Percentiles rank a stretch among this genome's conserved stretches.
Evolutionary conservation across 768 basidiomycete species (phyloP).

Genomic region (Phaeotremella fagi): DNA sequence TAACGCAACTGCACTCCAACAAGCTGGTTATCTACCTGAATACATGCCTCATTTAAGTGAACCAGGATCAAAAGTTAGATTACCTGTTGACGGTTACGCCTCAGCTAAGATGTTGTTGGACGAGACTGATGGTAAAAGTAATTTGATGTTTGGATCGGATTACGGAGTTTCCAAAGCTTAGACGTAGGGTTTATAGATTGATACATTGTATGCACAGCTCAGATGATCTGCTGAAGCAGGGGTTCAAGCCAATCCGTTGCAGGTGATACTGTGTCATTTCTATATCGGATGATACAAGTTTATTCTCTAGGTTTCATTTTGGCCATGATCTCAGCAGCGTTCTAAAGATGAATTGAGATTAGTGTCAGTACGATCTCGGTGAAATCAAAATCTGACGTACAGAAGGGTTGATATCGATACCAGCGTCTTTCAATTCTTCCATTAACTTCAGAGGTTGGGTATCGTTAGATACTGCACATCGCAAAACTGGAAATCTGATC

Average conservation of each 20-base stretch:
- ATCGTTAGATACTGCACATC: background rate
- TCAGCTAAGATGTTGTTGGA: background rate
- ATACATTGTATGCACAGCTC: no score
- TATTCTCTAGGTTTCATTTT: background rate
- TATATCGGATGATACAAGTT: no score
- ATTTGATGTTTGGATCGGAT: background rate
- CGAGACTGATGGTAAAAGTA: background rate
- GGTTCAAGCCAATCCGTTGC: no score
- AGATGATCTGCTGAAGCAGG: no score
- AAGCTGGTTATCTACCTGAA: background rate
- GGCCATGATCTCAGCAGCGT: background rate
- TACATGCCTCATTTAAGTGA: background rate
- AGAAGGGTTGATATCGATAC: constrained; percentile 34
- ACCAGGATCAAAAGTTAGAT: background rate
- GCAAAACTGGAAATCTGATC: background rate
- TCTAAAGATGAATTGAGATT: background rate
- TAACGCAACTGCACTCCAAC: background rate
- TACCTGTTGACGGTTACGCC: background rate
- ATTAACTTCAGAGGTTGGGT: constrained; percentile 19
- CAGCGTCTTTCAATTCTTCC: constrained; percentile 34
- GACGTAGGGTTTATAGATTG: background rate
- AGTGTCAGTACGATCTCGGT: background rate
- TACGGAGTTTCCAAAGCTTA: background rate
- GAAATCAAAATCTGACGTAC: constrained; percentile 8
- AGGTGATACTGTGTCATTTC: no score